phyloP scores from a whole-genome alignment of 305 asterid species.

The Lippia alba region DNA sequence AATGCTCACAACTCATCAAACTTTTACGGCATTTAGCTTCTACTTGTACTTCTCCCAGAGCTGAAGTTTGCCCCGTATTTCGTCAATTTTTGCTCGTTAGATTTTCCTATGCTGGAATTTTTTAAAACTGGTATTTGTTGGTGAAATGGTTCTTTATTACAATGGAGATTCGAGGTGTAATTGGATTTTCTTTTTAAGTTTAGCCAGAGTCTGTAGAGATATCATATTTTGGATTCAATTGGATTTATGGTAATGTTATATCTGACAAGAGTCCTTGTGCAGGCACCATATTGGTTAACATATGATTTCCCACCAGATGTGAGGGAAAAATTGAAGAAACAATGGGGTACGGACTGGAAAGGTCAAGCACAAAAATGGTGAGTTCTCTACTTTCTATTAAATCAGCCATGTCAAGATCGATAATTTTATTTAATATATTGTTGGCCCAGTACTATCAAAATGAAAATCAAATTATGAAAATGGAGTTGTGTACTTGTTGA shows the following conservation, averaged over 20 bases:
- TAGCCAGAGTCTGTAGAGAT: slow-evolving; percentile 6
- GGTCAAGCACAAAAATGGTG: slow-evolving; percentile 99
- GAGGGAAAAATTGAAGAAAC: slow-evolving; percentile 71
- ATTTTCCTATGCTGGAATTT: too few relatives aligned
- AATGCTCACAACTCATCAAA: too few relatives aligned
- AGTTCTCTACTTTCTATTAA: slow-evolving; percentile 33
- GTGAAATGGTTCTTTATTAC: background rate
- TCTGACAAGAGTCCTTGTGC: slow-evolving; percentile 39
- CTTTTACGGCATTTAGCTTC: too few relatives aligned
- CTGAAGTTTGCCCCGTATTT: too few relatives aligned
- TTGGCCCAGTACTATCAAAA: too few relatives aligned
- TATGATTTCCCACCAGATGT: slow-evolving; percentile 92
- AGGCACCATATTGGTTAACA: slow-evolving; percentile 91
- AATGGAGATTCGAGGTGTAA: slow-evolving; percentile 5
- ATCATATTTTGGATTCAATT: slow-evolving; percentile 1
- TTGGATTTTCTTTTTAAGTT: background rate
- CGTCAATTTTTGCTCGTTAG: too few relatives aligned
- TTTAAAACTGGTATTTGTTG: background rate
- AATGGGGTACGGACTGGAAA: slow-evolving; percentile 97
- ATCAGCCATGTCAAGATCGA: too few relatives aligned
- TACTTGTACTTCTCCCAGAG: too few relatives aligned
- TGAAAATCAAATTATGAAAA: too few relatives aligned
- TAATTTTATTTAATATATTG: too few relatives aligned
- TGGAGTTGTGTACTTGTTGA: too few relatives aligned
- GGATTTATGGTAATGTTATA: slow-evolving; percentile 25